Base-by-base conservation (phyloP, 768 basidiomycete species). In the Psilocybe azurescens region DNA sequence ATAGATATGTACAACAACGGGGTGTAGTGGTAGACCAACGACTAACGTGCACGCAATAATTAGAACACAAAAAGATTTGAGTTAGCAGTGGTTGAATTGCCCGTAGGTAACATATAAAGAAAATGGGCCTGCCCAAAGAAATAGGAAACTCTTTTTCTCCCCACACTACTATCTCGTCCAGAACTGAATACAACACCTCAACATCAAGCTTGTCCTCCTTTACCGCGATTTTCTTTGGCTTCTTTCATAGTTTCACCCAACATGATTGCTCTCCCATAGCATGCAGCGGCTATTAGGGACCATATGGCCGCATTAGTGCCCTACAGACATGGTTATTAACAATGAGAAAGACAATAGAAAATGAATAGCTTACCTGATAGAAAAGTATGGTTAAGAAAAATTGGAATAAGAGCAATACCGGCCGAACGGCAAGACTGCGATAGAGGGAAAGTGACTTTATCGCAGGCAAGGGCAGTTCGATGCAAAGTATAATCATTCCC, bases 251-350 rank as follows among this genome's bases (percentile, higher is more conserved):
- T 78, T 77, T 95, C 94, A 69, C 89, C 90, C 18, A 84, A 79
- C 62, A 82, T 73, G 46, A 87, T 77, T 11, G 93, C 91, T 58
- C 88, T 83, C 13, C 75, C 74, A 68, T 94, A 97, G 69, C 88
- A 88, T 58, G 81, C 64, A 28, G 83, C 79, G 16, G 92, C 90
- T 68, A 94, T 83, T 53, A 93, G 69, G 24, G 91, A 93, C 82
- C 87, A 97, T 53, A 96, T 74, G 11, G 89, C 88, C 29, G 87
- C 89, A 69, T 94, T 94, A 36, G 91, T 91, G 47, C 94, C 94
- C 93, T 95, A 61, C n/a, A 41, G 50, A 48, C 28, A n/a, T 18
- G 28, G 36, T 48, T 58, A 2, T 53, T 13, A 64, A 30, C 53
- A 47, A 57, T 63, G 52, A 63, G 38, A 39, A 28, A 20, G 33